These are phyloP conservation scores for Pestalotiopsis fici DNA, from an alignment of 2,329 filamentous ascomycete species.

Conservation along the genomic window DNA sequence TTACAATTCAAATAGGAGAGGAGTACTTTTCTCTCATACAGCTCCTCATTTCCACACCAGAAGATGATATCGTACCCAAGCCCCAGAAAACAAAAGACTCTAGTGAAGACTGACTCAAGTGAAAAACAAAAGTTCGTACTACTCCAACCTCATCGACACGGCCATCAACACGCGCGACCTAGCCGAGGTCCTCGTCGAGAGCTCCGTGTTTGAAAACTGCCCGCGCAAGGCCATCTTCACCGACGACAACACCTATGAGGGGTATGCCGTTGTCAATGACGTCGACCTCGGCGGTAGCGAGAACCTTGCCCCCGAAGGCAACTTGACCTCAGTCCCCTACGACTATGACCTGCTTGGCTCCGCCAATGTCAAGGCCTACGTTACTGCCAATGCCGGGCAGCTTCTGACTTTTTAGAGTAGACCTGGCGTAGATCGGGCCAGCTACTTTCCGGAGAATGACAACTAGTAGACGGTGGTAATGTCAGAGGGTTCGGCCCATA, in stretches of 20 bases:
- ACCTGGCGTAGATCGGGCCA: too few relatives aligned
- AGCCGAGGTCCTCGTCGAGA: conserved; percentile 53
- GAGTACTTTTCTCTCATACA: too few relatives aligned
- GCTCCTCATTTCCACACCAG: too few relatives aligned
- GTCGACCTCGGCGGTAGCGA: conserved; percentile 43
- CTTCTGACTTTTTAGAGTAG: conserved; percentile 6
- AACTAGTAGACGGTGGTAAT: too few relatives aligned
- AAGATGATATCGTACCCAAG: too few relatives aligned
- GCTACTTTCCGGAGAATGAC: too few relatives aligned
- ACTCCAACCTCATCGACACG: conserved; percentile 36
- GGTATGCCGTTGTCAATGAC: conserved; percentile 42
- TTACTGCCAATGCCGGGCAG: conserved; percentile 11
- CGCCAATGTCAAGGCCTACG: conserved; percentile 13
- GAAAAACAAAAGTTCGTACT: neutral
- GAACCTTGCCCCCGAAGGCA: conserved; percentile 51
- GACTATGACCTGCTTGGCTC: conserved; percentile 12
- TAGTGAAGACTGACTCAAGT: too few relatives aligned
- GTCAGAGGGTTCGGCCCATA: too few relatives aligned
- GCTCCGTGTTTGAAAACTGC: conserved; percentile 32
- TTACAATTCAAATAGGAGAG: conserved; percentile 42
- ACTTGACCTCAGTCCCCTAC: conserved; percentile 20
- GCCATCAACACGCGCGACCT: conserved; percentile 55
- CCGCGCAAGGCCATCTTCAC: conserved; percentile 29
- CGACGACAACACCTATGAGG: conserved; percentile 40
- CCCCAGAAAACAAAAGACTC: neutral